A percentile compares a stretch with the other conserved stretches of the same genome.
Conservation (phyloP, 208 protist genomes). For the Naegleria fowleri region DNA sequence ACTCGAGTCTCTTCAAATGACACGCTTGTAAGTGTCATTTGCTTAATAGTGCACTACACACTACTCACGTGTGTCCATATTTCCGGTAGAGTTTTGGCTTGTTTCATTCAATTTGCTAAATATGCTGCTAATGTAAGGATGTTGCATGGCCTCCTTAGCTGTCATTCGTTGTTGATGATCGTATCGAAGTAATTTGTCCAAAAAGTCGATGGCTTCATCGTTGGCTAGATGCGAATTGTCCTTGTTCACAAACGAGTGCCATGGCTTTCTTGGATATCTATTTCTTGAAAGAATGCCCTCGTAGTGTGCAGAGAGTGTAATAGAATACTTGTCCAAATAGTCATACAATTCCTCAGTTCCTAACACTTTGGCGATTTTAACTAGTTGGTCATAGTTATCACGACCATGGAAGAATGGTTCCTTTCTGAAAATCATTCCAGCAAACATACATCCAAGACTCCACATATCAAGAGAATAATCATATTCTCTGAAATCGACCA, state of each 20-base stretch:
- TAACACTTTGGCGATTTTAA: conserved; percentile 88
- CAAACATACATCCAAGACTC: conserved; percentile 97
- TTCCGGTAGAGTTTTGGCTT: background rate
- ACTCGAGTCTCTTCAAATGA: too few relatives aligned
- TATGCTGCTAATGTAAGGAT: conserved; percentile 74
- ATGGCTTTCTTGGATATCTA: conserved; percentile 79
- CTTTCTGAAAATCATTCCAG: conserved; percentile 93
- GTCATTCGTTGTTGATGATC: conserved; percentile 94
- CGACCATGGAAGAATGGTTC: conserved; percentile 97
- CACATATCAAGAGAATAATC: conserved; percentile 99
- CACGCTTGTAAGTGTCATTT: too few relatives aligned
- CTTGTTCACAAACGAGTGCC: conserved; percentile 78
- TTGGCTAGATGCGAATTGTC: conserved; percentile 91
- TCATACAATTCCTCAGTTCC: conserved; percentile 84
- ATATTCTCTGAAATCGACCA: conserved; percentile 95
- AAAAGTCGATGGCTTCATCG: conserved; percentile 94
- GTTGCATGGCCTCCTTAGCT: conserved; percentile 93
- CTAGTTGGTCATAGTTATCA: conserved; percentile 97
- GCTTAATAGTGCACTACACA: too few relatives aligned
- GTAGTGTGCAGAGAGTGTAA: conserved; percentile 73
- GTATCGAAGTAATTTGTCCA: conserved; percentile 94
- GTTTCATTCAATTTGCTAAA: background rate
- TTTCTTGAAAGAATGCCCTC: conserved; percentile 65
- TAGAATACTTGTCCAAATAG: conserved; percentile 92
- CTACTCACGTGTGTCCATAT: conserved; percentile 2